Base-by-base conservation (phyloP, 306 rosid genomes). In the Prunus kanzakura region DNA sequence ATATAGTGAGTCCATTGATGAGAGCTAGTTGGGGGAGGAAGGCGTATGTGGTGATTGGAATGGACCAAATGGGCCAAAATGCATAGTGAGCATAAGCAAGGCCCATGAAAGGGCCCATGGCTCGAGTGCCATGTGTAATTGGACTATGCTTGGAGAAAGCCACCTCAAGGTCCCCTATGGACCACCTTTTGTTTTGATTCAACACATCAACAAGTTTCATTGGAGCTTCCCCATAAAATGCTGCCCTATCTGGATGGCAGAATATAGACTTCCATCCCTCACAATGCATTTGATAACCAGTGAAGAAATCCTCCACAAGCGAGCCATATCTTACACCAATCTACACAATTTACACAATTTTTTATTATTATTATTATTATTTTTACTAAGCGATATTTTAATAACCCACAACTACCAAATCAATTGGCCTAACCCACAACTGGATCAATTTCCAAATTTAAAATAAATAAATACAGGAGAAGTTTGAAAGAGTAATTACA, bases 261-360 rank as follows among this genome's bases (percentile, higher is more conserved):
- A 84, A 78, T 49, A 82, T 43, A 15, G 75, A 4, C 35, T 38
- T 77, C 90, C 90, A 87, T 19, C 88, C 86, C 68, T 87, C 78
- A 18, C 78, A 71, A 14, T 82, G 69, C 25, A 70, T 14, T 11
- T 16, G 35, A 47, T 41, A 84, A 0, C 84, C 82, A 4, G 84
- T 84, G 79, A 11, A 54, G 62, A 8, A 79, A 25, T 82, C 90
- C 55, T 87, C 90, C 25, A 74, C 78, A 2, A 84, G 23, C 3
- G 85, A 72, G 11, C 88, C 90, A 70, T 87, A 82, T 71, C 81
- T 82, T 3, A 80, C 73, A 16, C 89, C 85, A 56, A 80, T 41
- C 86, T 86, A 46, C 58, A 25, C n/a, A 51, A 0, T 35, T 35
- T 35, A 35, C 8, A 35, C 8, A 35, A 35, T 35, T 35, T 35